Conservation (phyloP, 192 early-diverging fungal genomes). For the Gigaspora rosea region DNA sequence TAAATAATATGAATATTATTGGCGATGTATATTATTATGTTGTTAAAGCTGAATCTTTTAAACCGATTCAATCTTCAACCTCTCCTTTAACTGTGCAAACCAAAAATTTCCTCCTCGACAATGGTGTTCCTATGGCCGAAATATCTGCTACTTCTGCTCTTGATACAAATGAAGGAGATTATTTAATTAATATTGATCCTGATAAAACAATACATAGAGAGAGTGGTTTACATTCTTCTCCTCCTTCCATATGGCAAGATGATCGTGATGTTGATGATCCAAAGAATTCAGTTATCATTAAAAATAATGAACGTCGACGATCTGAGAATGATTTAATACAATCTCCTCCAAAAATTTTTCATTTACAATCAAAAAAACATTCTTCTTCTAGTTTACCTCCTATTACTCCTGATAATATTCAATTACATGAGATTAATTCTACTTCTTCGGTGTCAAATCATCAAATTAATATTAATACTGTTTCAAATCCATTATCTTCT, state of each 20-base stretch:
- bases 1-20: conserved; percentile 75
- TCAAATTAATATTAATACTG: too few species aligned
- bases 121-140: neutral
- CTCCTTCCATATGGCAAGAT: neutral
- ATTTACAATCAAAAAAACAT: neutral
- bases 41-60: conserved; percentile 36
- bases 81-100: conserved; percentile 25
- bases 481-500: too few species aligned
- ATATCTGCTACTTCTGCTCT: neutral
- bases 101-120: conserved; percentile 1
- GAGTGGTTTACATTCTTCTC: neutral
- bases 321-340: neutral
- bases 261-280: neutral
- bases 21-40: conserved; percentile 65
- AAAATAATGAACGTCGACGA: neutral
- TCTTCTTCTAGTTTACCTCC: neutral
- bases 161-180: neutral
- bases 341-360: neutral
- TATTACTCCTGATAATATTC: neutral
- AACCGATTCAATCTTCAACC: conserved; percentile 25
- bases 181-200: neutral
- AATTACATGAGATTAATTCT: neutral
- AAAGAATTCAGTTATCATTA: neutral
- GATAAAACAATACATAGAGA: neutral
- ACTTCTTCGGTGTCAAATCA: too few species aligned